Percentiles rank a stretch among this genome's conserved stretches.
These are phyloP conservation scores for Ilyonectria destructans DNA, from an alignment of 2,329 filamentous ascomycete species.

Conservation along the genomic window DNA sequence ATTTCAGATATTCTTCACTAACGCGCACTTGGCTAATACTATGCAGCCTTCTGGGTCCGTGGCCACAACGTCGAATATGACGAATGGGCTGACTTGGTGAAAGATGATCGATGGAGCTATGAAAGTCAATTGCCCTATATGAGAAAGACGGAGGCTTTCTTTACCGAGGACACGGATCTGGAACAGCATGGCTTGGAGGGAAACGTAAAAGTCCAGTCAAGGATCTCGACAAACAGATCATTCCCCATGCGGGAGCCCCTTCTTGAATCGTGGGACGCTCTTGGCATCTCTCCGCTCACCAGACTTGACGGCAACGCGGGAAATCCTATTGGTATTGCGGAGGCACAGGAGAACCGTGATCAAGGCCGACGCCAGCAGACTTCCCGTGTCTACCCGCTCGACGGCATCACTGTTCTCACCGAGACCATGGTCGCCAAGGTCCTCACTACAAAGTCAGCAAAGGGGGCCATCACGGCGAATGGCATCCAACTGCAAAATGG, in stretches of 20 bases:
- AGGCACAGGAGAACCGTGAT: constrained; percentile 46
- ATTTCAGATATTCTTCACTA: not conserved
- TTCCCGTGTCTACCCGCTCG: constrained; percentile 41
- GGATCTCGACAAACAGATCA: constrained; percentile 51
- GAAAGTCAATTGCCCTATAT: constrained; percentile 52
- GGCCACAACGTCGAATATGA: constrained; percentile 62
- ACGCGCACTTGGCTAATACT: not conserved
- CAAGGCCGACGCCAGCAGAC: constrained; percentile 44
- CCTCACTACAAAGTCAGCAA: constrained; percentile 23
- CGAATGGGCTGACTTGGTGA: constrained; percentile 54
- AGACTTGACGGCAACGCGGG: constrained; percentile 49
- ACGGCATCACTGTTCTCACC: constrained; percentile 46
- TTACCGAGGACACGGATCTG: constrained; percentile 55
- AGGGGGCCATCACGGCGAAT: not conserved
- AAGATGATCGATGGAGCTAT: constrained; percentile 62
- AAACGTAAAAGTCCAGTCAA: constrained; percentile 52
- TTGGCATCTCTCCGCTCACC: constrained; percentile 51
- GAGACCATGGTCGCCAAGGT: constrained; percentile 45
- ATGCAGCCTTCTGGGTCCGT: constrained; percentile 55
- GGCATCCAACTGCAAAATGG: constrained; percentile 26
- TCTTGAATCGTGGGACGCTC: constrained; percentile 57
- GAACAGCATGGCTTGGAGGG: constrained; percentile 57
- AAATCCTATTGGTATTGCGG: constrained; percentile 51
- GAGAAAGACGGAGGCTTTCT: constrained; percentile 21
- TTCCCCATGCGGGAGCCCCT: constrained; percentile 58